A percentile compares a stretch with the other conserved stretches of the same genome.
phyloP scores from a whole-genome alignment of 1,284 basidiomycete species.

The Rhodotorula sp. region DNA sequence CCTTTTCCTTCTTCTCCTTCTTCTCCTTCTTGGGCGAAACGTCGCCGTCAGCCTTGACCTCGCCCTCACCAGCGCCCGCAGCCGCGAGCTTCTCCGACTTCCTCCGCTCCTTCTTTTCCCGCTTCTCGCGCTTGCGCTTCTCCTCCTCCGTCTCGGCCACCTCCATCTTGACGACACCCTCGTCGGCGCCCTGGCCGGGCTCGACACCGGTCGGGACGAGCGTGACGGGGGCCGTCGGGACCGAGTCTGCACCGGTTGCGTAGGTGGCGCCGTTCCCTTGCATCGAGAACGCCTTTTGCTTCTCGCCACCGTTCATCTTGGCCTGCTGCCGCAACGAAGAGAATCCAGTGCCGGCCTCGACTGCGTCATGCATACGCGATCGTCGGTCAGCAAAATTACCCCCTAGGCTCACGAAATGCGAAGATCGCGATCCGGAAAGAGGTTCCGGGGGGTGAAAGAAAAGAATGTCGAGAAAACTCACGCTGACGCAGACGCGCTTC shows the following conservation, averaged over 20 bases:
- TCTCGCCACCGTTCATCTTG: constrained; percentile 43
- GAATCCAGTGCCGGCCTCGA: constrained; percentile 79
- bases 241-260: constrained; percentile 67
- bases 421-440: neutral
- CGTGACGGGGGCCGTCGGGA: constrained; percentile 12
- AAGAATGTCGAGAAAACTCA: neutral
- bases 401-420: neutral
- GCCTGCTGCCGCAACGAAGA: constrained; percentile 52
- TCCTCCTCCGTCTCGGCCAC: constrained; percentile 65
- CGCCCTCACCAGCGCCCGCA: neutral
- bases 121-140: constrained; percentile 50
- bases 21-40: constrained; percentile 1
- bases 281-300: constrained; percentile 69
- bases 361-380: neutral
- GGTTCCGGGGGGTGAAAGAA: too few relatives aligned
- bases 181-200: constrained; percentile 17
- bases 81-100: constrained; percentile 29
- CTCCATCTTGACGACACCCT: constrained; percentile 54
- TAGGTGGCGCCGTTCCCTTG: constrained; percentile 69
- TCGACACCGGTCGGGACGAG: constrained; percentile 63
- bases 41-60: constrained; percentile 46
- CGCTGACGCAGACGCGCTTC: constrained; percentile 84
- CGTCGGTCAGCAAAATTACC: too few relatives aligned
- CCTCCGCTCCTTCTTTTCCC: constrained; percentile 60
- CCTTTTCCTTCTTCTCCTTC: constrained; percentile 45